Percentiles rank a stretch among this genome's conserved stretches.
Evolutionary conservation across 1,284 basidiomycete species (phyloP).

Genomic region (Malassezia brasiliensis): DNA sequence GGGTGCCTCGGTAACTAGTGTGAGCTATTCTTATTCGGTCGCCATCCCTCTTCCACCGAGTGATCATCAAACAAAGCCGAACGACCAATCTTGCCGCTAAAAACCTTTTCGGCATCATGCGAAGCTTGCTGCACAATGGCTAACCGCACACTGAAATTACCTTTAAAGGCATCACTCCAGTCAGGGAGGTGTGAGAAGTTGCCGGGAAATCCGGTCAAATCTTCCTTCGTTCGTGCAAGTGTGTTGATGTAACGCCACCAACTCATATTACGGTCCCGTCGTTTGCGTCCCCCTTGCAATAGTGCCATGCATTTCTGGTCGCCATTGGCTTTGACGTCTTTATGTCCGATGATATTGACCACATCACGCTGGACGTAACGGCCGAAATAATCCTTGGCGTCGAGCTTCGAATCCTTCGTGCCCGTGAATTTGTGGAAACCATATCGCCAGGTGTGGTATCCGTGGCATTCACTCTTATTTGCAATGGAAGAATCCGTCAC

Average conservation of each 20-base stretch:
- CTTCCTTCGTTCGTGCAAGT: constrained; percentile 31
- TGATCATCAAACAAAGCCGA: constrained; percentile 30
- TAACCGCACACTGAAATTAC: constrained; percentile 23
- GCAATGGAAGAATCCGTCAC: constrained; percentile 23
- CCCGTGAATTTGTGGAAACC: constrained; percentile 34
- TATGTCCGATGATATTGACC: constrained; percentile 34
- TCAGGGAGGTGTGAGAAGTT: constrained; percentile 27
- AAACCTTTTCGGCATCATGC: constrained; percentile 38
- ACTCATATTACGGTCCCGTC: constrained; percentile 38
- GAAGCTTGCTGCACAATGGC: constrained; percentile 33
- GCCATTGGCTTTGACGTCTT: constrained; percentile 28
- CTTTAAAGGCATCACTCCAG: constrained; percentile 29
- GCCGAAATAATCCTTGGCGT: constrained; percentile 30
- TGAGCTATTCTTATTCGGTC: not conserved
- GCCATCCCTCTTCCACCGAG: not conserved
- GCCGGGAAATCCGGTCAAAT: constrained; percentile 32
- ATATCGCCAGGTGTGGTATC: constrained; percentile 43
- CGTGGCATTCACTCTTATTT: constrained; percentile 19
- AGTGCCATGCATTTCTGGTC: constrained; percentile 45
- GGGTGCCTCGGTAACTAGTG: too few species aligned
- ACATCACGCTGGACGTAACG: constrained; percentile 37
- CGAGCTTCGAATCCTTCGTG: constrained; percentile 23
- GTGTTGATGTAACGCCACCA: constrained; percentile 46
- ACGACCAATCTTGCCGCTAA: constrained; percentile 26
- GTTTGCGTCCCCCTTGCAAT: constrained; percentile 33